phyloP scores from a whole-genome alignment of 257 asterid genomes.

The Solanum acaule region DNA sequence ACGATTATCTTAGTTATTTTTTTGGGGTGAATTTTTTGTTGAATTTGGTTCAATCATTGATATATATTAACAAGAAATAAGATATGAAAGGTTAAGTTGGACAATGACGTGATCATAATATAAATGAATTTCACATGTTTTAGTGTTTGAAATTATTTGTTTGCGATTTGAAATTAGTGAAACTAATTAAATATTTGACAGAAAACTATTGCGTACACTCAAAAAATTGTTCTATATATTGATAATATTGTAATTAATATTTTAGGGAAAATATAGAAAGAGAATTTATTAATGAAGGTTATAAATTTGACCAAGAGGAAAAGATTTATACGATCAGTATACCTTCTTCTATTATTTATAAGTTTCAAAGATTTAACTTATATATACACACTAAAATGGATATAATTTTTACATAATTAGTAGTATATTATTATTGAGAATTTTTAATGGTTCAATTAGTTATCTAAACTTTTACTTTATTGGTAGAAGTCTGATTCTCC shows the following conservation, averaged over 20 bases:
- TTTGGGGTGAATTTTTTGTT: not conserved
- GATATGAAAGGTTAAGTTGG: not conserved
- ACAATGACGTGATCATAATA: not conserved
- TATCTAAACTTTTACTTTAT: too few species aligned
- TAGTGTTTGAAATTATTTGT: not conserved
- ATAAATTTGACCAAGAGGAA: not conserved
- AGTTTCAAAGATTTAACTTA: not conserved
- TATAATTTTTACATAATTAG: not conserved
- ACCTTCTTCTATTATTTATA: too few species aligned
- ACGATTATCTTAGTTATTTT: not conserved
- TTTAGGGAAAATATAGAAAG: not conserved
- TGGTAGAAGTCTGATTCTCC: too few species aligned
- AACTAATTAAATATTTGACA: not conserved
- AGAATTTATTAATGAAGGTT: not conserved
- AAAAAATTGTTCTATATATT: not conserved
- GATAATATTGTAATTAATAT: not conserved
- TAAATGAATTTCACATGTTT: not conserved
- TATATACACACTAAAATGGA: not conserved
- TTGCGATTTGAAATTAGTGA: not conserved
- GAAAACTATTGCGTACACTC: not conserved
- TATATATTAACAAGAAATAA: not conserved
- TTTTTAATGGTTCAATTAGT: not conserved
- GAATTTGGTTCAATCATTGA: not conserved
- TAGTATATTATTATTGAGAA: not conserved
- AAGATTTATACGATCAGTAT: too few species aligned